Evolutionary conservation across 2,329 filamentous ascomycete genomes (phyloP).

Genomic region (Colletotrichum echinochloae): DNA sequence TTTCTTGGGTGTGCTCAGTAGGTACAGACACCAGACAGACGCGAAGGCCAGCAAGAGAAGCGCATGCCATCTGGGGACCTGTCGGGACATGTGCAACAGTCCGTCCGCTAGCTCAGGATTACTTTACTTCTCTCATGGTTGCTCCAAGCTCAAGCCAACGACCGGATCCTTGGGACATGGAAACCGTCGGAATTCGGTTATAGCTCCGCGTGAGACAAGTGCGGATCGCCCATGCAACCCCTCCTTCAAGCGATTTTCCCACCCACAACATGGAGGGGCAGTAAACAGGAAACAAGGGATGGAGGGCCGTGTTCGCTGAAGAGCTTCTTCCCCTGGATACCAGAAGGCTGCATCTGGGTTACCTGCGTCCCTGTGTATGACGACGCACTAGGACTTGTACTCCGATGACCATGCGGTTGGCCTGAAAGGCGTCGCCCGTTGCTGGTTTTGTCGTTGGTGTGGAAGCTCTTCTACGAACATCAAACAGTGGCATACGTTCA

Average conservation of each 20-base stretch:
- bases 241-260: slow-evolving; percentile 32
- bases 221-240: slow-evolving; percentile 38
- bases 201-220: slow-evolving; percentile 28
- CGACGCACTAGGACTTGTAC: slow-evolving; percentile 20
- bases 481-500: background rate
- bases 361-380: background rate
- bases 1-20: slow-evolving; percentile 37
- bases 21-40: background rate
- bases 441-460: slow-evolving; percentile 17
- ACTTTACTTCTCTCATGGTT: slow-evolving; percentile 17
- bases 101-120: slow-evolving; percentile 10
- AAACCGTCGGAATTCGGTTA: slow-evolving; percentile 25
- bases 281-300: slow-evolving; percentile 34
- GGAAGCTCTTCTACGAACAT: slow-evolving; percentile 6
- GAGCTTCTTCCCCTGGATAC: slow-evolving; percentile 33
- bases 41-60: slow-evolving; percentile 13
- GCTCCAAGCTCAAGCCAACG: slow-evolving; percentile 30
- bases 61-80: slow-evolving; percentile 4
- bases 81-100: slow-evolving; percentile 31
- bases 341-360: slow-evolving; percentile 26
- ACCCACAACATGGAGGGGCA: slow-evolving; percentile 11
- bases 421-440: slow-evolving; percentile 15
- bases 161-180: slow-evolving; percentile 39
- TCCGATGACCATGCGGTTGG: slow-evolving; percentile 30
- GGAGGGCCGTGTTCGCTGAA: slow-evolving; percentile 30